Base-by-base conservation (phyloP, 148 eudicot species). In the Nyssa sinensis region DNA sequence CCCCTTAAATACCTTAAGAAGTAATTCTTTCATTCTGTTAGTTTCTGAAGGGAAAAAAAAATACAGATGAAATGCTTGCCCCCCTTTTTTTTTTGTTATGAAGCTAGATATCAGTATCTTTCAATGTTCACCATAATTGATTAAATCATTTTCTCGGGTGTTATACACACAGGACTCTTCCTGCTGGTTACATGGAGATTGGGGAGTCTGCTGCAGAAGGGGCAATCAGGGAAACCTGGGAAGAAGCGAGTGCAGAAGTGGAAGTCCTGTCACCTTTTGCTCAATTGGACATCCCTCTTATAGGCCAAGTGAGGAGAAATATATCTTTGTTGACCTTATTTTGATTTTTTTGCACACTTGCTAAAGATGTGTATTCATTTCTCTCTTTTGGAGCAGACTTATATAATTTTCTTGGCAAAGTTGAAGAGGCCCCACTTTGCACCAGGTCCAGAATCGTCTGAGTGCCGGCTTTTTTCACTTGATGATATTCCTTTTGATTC, bases 181-280 rank as follows among this genome's bases (percentile, higher is more conserved):
- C 97, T 64, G 97, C 97, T 85, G 98, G 97, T 81, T 95, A 86
- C 85, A 75, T 95, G 97, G 98, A 95, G 85, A 86, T 95, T 64
- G 98, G 98, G 23, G 98, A 95, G 78, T 95, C 98, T 73, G 98
- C 98, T 74, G 86, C 94, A 1, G 96, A 89, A 80, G 97, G 98
- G 25, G 98, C 98, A 72, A 83, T 81, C 24, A 86, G 97, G 83
- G 98, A 95, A 77, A 95, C 98, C 63, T 82, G 84, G 79, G 98
- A 95, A 86, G 98, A 95, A 77, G 97, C 97, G 32, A 86, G 91
- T 73, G 97, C 97, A 32, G 94, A 95, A 67, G 97, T 92, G 67
- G 90, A 95, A 74, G 83, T 92, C 58, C 71, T 78, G 57, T 90
- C 97, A 53, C 96, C 96, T 47, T 95, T 89, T 85, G 91, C 92